Conservation (phyloP, 176 grass and related monocot genomes). For the Hordeum marinum region DNA sequence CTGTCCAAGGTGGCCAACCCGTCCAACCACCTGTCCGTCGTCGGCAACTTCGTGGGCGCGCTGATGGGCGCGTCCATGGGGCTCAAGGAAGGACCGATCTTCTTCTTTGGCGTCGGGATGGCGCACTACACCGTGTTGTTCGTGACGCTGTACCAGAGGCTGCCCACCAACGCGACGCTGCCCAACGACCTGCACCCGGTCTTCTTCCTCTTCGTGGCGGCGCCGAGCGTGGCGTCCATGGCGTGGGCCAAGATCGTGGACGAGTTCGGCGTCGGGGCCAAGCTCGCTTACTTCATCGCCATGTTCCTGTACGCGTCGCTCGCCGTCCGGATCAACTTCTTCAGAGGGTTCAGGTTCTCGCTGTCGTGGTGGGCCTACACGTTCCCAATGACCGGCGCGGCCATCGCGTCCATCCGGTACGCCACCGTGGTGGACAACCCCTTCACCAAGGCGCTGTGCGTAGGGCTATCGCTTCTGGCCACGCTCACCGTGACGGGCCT, state of each 20-base stretch:
- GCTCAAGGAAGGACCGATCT: constrained; percentile 61
- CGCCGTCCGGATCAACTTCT: constrained; percentile 86
- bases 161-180: constrained; percentile 88
- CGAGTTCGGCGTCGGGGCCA: constrained; percentile 49
- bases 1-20: constrained; percentile 87
- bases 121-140: constrained; percentile 89
- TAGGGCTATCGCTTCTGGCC: constrained; percentile 50
- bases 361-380: constrained; percentile 98
- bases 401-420: constrained; percentile 75
- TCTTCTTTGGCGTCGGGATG: constrained; percentile 86
- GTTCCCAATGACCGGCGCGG: constrained; percentile 85
- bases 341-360: constrained; percentile 77
- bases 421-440: constrained; percentile 53
- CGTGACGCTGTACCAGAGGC: constrained; percentile 92
- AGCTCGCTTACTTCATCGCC: constrained; percentile 68
- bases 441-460: constrained; percentile 50
- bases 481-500: constrained; percentile 48
- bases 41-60: constrained; percentile 91
- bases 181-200: constrained; percentile 93
- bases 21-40: constrained; percentile 77
- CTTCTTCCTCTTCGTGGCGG: constrained; percentile 92
- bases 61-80: constrained; percentile 80
- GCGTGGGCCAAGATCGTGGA: constrained; percentile 72
- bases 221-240: constrained; percentile 80
- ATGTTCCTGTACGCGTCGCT: constrained; percentile 94